Evolutionary conservation across 2,329 filamentous ascomycete genomes (phyloP), one percentile per base, ranked within the genome.

Genomic region (Aspergillus spinulosporus): DNA sequence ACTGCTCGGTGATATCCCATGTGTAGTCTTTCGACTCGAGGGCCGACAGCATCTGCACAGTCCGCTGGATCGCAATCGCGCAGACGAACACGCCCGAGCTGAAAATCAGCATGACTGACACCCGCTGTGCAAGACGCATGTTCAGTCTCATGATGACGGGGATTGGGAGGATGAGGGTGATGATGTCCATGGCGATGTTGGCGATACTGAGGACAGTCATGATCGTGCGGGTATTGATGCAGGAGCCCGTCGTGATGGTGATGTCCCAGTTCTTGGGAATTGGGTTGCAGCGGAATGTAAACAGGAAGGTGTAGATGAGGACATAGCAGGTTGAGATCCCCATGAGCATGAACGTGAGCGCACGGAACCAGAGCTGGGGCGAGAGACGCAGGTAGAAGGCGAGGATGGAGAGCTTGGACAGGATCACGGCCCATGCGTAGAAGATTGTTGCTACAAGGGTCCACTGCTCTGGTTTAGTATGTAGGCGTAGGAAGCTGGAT

Each of bases 321-420:
- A 47, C 44, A 14, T 47, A 37, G 34, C 34, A 47, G 29, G 44
- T 36, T 3, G 44, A n/a, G 2, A 34, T 34, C 6, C 44, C 44
- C 44, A 47, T 47, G 12, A 47, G 29, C 29, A 31, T 14, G 44
- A 32, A 14, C 8, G 31, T 36, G 44, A 47, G 29, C 3, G 21
- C 26, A 4, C 44, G 44, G 14, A 47, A 47, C 44, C 44, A 47
- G 8, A 5, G 12, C 29, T 47, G 44, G 3, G 44, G 44, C 4
- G 44, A 47, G 44, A 47, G 44, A 7, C 44, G 44, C 5, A 47
- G 44, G 31, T 47, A 47, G 44, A 47, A 47, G 31, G 44, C 44
- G 5, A 47, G 31, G 44, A 47, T 47, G 14, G 44, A 47, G 44
- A 47, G 44, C 14, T 47, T 47, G 6, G 44, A 47, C 29, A 47